Evolutionary conservation across 2,329 filamentous ascomycete genomes (phyloP).

Genomic region (Teratosphaeria nubilosa): DNA sequence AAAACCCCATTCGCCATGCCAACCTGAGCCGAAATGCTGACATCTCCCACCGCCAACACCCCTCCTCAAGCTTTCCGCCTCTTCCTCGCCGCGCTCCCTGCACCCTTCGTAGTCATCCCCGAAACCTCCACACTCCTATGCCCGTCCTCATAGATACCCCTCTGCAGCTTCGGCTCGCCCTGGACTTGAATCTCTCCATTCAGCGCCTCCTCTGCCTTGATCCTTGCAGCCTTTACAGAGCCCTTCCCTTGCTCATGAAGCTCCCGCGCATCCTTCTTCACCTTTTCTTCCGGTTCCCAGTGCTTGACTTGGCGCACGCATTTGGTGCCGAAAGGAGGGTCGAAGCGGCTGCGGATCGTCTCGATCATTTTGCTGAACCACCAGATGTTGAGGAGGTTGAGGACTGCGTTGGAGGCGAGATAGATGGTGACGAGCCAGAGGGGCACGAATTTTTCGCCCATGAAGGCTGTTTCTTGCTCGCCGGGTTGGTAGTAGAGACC

Average conservation of each 20-base stretch:
- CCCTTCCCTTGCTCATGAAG: conserved; percentile 7
- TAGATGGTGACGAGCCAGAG: conserved; percentile 61
- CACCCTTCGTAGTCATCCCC: conserved; percentile 4
- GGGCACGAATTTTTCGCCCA: conserved; percentile 40
- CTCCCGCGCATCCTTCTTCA: background rate
- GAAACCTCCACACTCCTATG: conserved; percentile 17
- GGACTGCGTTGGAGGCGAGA: conserved; percentile 56
- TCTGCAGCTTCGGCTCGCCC: conserved; percentile 3
- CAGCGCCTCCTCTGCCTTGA: conserved; percentile 13
- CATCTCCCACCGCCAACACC: background rate
- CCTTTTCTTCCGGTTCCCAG: conserved; percentile 14
- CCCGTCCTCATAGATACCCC: conserved; percentile 17
- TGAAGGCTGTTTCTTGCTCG: conserved; percentile 17
- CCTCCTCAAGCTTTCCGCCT: conserved; percentile 8
- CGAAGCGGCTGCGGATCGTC: conserved; percentile 67
- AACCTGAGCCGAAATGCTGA: background rate
- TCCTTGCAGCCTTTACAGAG: conserved; percentile 16
- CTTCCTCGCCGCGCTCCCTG: conserved; percentile 4
- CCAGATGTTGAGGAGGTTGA: conserved; percentile 70
- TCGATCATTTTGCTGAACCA: conserved; percentile 85
- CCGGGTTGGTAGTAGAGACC: conserved; percentile 9
- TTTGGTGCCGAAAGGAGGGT: conserved; percentile 43
- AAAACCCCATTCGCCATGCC: no score
- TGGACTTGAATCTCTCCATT: conserved; percentile 4
- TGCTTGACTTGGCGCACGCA: conserved; percentile 18